These are phyloP conservation scores for Millerago galiae DNA, from an alignment of 805 yeast genomes.

Conservation along the genomic window DNA sequence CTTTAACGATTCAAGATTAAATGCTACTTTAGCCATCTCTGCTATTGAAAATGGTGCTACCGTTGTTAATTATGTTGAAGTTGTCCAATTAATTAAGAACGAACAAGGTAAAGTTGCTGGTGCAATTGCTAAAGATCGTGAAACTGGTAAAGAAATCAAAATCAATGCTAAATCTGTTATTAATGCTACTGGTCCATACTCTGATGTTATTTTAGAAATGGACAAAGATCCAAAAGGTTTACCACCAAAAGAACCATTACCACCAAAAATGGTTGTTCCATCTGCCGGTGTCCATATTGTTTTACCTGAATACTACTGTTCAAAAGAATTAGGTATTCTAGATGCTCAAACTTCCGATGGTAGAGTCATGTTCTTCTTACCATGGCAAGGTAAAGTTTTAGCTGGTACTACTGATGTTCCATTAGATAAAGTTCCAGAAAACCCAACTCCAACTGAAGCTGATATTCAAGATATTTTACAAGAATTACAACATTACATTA, in stretches of 20 bases:
- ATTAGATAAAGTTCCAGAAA: conserved; percentile 57
- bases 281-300: conserved; percentile 91
- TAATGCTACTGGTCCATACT: conserved; percentile 93
- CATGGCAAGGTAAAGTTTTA: conserved; percentile 95
- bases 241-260: conserved; percentile 44
- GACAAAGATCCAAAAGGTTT: conserved; percentile 64
- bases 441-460: conserved; percentile 80
- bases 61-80: conserved; percentile 80
- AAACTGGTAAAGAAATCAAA: conserved; percentile 54
- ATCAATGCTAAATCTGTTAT: conserved; percentile 71
- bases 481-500: conserved; percentile 85
- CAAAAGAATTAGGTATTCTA: conserved; percentile 77
- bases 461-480: conserved; percentile 83
- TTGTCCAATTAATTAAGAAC: conserved; percentile 66
- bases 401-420: conserved; percentile 98
- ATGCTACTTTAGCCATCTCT: conserved; percentile 76
- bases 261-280: conserved; percentile 85
- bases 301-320: conserved; percentile 88
- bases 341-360: conserved; percentile 94
- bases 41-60: conserved; percentile 88
- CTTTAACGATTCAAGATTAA: conserved; percentile 89
- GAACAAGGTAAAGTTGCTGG: conserved; percentile 55
- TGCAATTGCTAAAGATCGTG: conserved; percentile 67
- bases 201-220: conserved; percentile 81
- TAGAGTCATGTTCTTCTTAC: conserved; percentile 92